A percentile compares a stretch with the other conserved stretches of the same genome.
Evolutionary conservation across 345 rosid species (phyloP).

Genomic region (Linum lewisii): DNA sequence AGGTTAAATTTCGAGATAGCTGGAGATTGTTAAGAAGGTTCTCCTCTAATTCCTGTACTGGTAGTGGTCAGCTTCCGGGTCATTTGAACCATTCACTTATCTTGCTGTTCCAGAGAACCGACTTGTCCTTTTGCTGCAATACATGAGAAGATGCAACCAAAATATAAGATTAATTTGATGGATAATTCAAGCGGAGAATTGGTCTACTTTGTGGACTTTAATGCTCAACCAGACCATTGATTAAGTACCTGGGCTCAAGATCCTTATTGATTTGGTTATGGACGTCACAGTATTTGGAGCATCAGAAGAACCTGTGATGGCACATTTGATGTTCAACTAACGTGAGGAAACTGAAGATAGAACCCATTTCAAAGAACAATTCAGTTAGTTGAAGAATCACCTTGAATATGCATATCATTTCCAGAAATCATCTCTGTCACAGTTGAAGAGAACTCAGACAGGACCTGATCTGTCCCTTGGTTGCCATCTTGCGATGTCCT

Average conservation of each 20-base stretch:
- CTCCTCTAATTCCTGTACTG: constrained; percentile 19
- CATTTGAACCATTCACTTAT: constrained; percentile 18
- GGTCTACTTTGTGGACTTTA: too few relatives aligned
- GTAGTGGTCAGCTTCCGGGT: constrained; percentile 17
- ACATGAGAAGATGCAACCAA: constrained; percentile 4
- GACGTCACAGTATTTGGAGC: constrained; percentile 45
- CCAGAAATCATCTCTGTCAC: constrained; percentile 32
- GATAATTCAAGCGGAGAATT: not conserved
- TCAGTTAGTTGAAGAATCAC: constrained; percentile 15
- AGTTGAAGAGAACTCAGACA: constrained; percentile 44
- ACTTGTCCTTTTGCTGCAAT: constrained; percentile 37
- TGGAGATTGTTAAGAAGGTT: constrained; percentile 7
- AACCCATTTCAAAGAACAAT: not conserved
- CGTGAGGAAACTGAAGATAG: not conserved
- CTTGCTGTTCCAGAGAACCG: constrained; percentile 21
- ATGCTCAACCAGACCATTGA: too few relatives aligned
- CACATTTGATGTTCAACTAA: not conserved
- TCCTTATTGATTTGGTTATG: constrained; percentile 49
- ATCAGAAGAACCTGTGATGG: constrained; percentile 37
- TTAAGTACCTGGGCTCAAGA: constrained; percentile 26
- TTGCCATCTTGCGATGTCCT: constrained; percentile 43
- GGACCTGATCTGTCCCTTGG: constrained; percentile 23
- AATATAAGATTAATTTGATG: not conserved
- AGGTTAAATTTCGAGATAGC: not conserved
- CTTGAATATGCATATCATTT: constrained; percentile 25